Evolutionary conservation across 2,329 filamentous ascomycete species (phyloP), one percentile per base, ranked within the genome.

Genomic region (Hypoxylon sp.): DNA sequence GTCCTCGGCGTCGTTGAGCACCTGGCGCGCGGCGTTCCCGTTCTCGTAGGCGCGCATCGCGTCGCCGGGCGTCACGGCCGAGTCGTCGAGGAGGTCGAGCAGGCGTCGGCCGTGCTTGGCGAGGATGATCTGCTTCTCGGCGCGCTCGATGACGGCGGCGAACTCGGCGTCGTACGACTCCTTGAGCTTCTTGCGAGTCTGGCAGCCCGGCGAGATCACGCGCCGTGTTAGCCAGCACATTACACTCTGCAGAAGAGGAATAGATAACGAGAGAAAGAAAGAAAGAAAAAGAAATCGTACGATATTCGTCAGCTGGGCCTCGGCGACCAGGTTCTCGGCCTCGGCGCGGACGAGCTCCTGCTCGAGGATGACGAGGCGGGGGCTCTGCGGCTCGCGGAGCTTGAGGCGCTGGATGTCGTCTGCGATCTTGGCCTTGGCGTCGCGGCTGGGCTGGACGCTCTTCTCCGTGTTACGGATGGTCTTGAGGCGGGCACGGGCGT

Each of bases 301-400:
- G 67, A 97, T 87, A 74, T 99, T 99, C 71, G 90, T 94, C 74
- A 99, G 82, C 77, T 99, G 95, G 18, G 95, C 95, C 78, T 99
- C 95, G 1, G 95, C 95, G 46, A 99, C 95, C 57, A 99, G 78
- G 70, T 92, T 96, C 80, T 98, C 93, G 2, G 95, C 95, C 81
- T 99, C 95, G 20, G 94, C 93, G 65, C 95, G 84, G 49, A 99
- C 93, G 49, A 99, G 87, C 80, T 98, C 95, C 79, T 99, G 95
- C 80, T 99, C 95, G 50, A 98, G 83, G 18, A 89, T 89, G 29
- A 92, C 87, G 52, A 98, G 80, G 73, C 87, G 90, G 24, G 90
- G 82, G 71, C 89, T 96, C 72, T 90, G 86, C 5, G 93, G 92
- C 77, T 98, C 95, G 80, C 95, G 97, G 75, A 89, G 84, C 82